These are phyloP conservation scores for Phaeotremella skinneri DNA, from an alignment of 768 basidiomycete species.

Conservation along the genomic window DNA sequence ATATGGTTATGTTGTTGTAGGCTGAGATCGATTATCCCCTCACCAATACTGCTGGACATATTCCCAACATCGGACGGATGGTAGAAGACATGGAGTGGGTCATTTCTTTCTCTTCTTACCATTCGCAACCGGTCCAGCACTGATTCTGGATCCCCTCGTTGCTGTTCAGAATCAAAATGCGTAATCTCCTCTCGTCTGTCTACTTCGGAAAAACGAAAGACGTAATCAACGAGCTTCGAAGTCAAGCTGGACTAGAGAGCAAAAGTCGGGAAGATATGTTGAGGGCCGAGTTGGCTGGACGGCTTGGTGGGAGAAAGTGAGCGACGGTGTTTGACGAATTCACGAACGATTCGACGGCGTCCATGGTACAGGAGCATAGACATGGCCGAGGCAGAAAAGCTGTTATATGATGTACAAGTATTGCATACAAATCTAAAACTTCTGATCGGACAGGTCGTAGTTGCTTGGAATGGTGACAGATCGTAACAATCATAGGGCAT, in stretches of 20 bases:
- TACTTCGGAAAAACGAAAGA: conserved; percentile 97
- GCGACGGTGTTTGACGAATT: no score
- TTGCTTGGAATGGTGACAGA: not conserved
- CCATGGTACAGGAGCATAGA: not conserved
- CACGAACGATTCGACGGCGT: no score
- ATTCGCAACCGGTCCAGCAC: not conserved
- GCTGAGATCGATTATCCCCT: conserved; percentile 82
- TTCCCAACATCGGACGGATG: conserved; percentile 89
- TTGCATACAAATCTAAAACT: not conserved
- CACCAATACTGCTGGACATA: conserved; percentile 76
- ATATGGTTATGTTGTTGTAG: conserved; percentile 52
- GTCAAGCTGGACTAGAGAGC: conserved; percentile 78
- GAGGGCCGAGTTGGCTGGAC: conserved; percentile 71
- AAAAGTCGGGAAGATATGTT: conserved; percentile 76
- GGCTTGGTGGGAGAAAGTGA: conserved; percentile 34
- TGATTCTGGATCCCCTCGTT: not conserved
- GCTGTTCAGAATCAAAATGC: conserved; percentile 73
- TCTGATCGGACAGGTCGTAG: not conserved
- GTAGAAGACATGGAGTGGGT: conserved; percentile 90
- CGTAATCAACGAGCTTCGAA: conserved; percentile 86
- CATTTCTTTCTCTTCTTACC: not conserved
- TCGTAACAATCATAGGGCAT: not conserved
- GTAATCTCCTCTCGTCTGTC: conserved; percentile 81
- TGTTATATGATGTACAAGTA: not conserved
- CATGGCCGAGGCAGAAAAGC: not conserved